phyloP scores from a whole-genome alignment of 352 stramenopile species.

The Globisporangium paddicum region DNA sequence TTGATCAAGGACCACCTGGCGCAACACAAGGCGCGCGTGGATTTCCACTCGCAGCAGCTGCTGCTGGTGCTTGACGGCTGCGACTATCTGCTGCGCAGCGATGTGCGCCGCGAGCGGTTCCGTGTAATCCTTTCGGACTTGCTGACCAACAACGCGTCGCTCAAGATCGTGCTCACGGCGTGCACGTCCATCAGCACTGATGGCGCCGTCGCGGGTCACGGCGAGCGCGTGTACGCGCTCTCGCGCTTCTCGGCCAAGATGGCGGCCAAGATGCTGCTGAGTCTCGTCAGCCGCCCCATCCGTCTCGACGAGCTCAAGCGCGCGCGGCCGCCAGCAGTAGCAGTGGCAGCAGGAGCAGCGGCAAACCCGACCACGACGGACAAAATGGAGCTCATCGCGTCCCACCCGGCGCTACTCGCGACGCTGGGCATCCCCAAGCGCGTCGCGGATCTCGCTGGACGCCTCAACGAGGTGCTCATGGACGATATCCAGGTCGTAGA shows the following conservation, averaged over 20 bases:
- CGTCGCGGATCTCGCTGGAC: constrained; percentile 65
- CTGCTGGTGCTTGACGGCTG: constrained; percentile 72
- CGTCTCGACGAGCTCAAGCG: constrained; percentile 61
- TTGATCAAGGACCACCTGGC: constrained; percentile 49
- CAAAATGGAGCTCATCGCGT: constrained; percentile 72
- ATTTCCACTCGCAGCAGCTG: constrained; percentile 50
- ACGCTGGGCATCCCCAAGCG: constrained; percentile 61
- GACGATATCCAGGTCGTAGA: constrained; percentile 53
- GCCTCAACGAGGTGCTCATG: constrained; percentile 63
- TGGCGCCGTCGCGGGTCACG: constrained; percentile 58
- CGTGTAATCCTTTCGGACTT: constrained; percentile 62
- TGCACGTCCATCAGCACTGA: constrained; percentile 57
- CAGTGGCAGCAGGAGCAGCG: not conserved
- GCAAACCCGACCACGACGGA: constrained; percentile 24
- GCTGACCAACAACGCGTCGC: constrained; percentile 57
- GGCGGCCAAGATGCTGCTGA: constrained; percentile 69
- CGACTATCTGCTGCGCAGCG: constrained; percentile 52
- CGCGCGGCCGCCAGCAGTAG: constrained; percentile 15
- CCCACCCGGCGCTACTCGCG: constrained; percentile 55
- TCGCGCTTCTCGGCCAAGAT: constrained; percentile 67
- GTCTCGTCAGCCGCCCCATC: constrained; percentile 68
- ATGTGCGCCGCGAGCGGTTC: constrained; percentile 51
- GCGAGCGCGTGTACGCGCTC: constrained; percentile 63
- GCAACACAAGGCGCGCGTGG: constrained; percentile 42
- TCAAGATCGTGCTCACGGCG: constrained; percentile 75